Base-by-base conservation (phyloP, 495 filamentous ascomycete species). In the Aspergillus olivimuriae region DNA sequence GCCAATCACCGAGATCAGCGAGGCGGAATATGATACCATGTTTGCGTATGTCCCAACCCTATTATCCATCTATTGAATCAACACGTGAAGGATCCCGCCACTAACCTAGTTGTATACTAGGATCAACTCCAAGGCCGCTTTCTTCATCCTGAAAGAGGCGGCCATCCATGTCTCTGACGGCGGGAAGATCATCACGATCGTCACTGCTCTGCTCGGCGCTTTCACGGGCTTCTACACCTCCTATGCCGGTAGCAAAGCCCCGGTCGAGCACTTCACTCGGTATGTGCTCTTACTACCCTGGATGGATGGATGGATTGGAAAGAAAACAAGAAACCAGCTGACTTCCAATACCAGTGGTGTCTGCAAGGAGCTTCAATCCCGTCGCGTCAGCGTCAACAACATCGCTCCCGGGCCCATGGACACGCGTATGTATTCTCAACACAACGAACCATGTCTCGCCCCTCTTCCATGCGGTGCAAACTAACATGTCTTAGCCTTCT, bases 11-110 rank as follows among this genome's bases (percentile, higher is more conserved):
- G 64, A 66, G 39, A 69, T 76, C 50, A 52, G 34, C 0, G 76
- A 77, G 50, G 65, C 67, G 34, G 62, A 69, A 7, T 76, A 74
- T 60, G 75, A 78, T 53, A 36, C 50, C 1, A 69, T 67, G 57
- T 69, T 67, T 50, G 63, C 58, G 58, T 61, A 58, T 43, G 57
- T 51, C 1, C 16, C 38, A 17, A 20, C 39, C 16, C 12, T 28
- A 28, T 19, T 26, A 11, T n/a, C 23, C 2, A 23, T 36, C 14
- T 12, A 20, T 16, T 30, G 14, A n/a, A n/a, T n/a, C n/a, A n/a
- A n/a, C n/a, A n/a, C n/a, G n/a, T n/a, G n/a, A n/a, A n/a, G n/a
- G n/a, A n/a, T n/a, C n/a, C n/a, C n/a, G n/a, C n/a, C n/a, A n/a
- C n/a, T n/a, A n/a, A n/a, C n/a, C n/a, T n/a, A n/a, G n/a, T n/a